Evolutionary conservation across 805 yeast species (phyloP).

Genomic region (Metschnikowia kunwiensis): DNA sequence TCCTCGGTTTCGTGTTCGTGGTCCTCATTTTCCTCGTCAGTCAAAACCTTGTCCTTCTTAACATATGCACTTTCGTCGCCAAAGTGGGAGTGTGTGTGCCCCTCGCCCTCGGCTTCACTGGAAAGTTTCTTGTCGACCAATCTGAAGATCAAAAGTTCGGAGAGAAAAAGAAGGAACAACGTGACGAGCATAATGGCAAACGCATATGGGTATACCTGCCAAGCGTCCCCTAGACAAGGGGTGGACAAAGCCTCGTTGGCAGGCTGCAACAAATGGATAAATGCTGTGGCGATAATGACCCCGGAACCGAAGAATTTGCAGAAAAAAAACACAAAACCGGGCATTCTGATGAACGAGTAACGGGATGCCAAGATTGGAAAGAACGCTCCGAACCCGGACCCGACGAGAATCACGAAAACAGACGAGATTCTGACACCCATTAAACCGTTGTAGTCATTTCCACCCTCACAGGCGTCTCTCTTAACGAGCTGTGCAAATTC

Average conservation of each 20-base stretch:
- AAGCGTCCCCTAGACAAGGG: conserved; percentile 62
- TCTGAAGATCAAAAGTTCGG: conserved; percentile 49
- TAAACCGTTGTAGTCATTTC: conserved; percentile 45
- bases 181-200: conserved; percentile 52
- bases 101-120: conserved; percentile 19
- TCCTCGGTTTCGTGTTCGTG: conserved; percentile 9
- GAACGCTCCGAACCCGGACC: conserved; percentile 54
- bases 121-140: conserved; percentile 38
- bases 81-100: conserved; percentile 54
- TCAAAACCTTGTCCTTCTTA: conserved; percentile 23
- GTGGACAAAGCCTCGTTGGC: conserved; percentile 57
- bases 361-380: conserved; percentile 62
- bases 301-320: conserved; percentile 82
- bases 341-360: conserved; percentile 56
- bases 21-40: conserved; percentile 16
- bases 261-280: conserved; percentile 69
- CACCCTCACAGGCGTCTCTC: conserved; percentile 37
- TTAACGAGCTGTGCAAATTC: conserved; percentile 14
- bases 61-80: conserved; percentile 40
- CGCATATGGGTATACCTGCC: conserved; percentile 52
- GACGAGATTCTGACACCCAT: conserved; percentile 57
- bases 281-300: conserved; percentile 78
- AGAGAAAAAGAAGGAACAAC: conserved; percentile 49
- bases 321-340: conserved; percentile 59
- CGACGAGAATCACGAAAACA: conserved; percentile 56